phyloP scores from a whole-genome alignment of 2,329 filamentous ascomycete species.

The Coniochaeta ligniaria region DNA sequence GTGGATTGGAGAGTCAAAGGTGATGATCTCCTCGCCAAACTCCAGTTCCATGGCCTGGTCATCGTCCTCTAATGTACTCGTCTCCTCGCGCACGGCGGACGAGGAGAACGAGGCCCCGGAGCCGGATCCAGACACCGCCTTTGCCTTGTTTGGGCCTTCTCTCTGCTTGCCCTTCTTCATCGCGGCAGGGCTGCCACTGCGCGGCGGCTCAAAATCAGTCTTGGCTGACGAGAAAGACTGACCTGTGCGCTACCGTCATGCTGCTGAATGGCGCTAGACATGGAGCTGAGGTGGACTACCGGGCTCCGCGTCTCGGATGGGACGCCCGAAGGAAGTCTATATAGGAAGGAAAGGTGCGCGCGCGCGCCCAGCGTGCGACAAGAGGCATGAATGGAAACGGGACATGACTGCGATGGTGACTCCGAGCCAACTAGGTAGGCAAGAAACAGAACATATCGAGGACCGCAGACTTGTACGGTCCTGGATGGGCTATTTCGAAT shows the following conservation, averaged over 20 bases:
- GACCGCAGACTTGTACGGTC: not conserved
- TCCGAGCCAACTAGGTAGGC: not conserved
- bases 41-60: not conserved
- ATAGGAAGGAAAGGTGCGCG: not conserved
- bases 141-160: not conserved
- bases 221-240: constrained; percentile 1
- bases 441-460: not conserved
- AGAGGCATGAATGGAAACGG: not conserved
- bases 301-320: not conserved
- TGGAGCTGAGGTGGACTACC: not conserved
- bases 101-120: not conserved
- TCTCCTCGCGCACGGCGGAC: not conserved
- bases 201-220: not conserved
- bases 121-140: not conserved
- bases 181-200: not conserved
- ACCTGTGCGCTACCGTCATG: constrained; percentile 1
- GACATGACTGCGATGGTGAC: not conserved
- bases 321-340: not conserved
- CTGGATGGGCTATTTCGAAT: not conserved
- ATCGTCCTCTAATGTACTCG: not conserved
- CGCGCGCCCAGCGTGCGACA: not conserved
- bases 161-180: not conserved
- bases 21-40: not conserved
- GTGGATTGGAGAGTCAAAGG: not conserved
- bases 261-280: not conserved